These are phyloP conservation scores for Furculomyces boomerangus DNA, from an alignment of 371 early-diverging fungal genomes.

Conservation along the genomic window DNA sequence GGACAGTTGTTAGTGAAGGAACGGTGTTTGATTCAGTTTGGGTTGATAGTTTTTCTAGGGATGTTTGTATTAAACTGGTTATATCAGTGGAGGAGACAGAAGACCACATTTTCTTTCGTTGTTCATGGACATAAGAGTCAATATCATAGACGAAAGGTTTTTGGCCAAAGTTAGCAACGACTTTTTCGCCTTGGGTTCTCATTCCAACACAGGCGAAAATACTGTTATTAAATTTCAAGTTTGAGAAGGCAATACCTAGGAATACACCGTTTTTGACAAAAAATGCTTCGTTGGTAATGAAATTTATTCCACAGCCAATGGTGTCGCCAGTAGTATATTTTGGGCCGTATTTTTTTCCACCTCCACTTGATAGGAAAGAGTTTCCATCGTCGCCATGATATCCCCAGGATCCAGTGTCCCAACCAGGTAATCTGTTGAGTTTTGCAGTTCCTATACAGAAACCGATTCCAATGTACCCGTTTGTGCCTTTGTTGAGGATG, in stretches of 20 bases:
- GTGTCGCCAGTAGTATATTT: conserved; percentile 76
- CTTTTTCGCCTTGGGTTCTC: conserved; percentile 68
- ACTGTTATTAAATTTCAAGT: conserved; percentile 6
- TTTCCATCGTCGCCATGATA: conserved; percentile 90
- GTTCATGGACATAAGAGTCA: conserved; percentile 43
- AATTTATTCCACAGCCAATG: conserved; percentile 83
- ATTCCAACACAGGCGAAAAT: conserved; percentile 79
- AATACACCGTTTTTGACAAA: conserved; percentile 83
- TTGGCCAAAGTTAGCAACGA: conserved; percentile 83
- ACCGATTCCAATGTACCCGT: conserved; percentile 87
- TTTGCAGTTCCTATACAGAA: conserved; percentile 35
- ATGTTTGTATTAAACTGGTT: not conserved
- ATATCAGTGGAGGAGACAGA: not conserved
- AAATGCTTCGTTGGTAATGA: conserved; percentile 48
- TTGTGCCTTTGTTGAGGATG: conserved; percentile 69
- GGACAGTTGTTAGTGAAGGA: not conserved
- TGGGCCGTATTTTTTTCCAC: conserved; percentile 75
- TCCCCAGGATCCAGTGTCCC: conserved; percentile 66
- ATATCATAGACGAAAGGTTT: conserved; percentile 72
- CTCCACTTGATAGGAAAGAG: conserved; percentile 55
- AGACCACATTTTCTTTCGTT: conserved; percentile 1
- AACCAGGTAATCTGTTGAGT: conserved; percentile 63
- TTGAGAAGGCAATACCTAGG: conserved; percentile 37
- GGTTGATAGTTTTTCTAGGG: not conserved
- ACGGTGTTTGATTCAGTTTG: conserved; percentile 4